Conservation (phyloP, 805 yeast genomes). For the Candida hungchunana region DNA sequence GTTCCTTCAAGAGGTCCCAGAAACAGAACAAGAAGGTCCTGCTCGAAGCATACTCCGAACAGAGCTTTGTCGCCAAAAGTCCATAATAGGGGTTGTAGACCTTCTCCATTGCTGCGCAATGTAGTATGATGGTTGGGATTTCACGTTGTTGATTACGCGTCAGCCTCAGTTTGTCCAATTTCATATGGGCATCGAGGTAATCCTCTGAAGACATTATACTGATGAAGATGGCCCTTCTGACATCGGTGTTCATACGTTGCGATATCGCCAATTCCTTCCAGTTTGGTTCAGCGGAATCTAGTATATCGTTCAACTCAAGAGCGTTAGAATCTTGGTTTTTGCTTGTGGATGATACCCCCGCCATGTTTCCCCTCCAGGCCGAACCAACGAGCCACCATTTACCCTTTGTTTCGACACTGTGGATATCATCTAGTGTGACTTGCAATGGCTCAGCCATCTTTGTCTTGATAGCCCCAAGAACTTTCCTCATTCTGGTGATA, state of each 20-base stretch:
- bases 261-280: slow-evolving; percentile 83
- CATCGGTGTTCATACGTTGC: slow-evolving; percentile 93
- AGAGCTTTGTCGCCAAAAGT: slow-evolving; percentile 67
- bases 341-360: slow-evolving; percentile 12
- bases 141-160: slow-evolving; percentile 81
- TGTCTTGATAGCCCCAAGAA: slow-evolving; percentile 47
- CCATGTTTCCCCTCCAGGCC: slow-evolving; percentile 80
- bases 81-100: slow-evolving; percentile 89
- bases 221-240: slow-evolving; percentile 89
- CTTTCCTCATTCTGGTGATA: slow-evolving; percentile 57
- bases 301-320: slow-evolving; percentile 17
- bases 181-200: slow-evolving; percentile 79
- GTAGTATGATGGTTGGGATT: slow-evolving; percentile 78
- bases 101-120: slow-evolving; percentile 81
- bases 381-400: slow-evolving; percentile 99
- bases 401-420: slow-evolving; percentile 71
- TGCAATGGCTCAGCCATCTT: slow-evolving; percentile 70
- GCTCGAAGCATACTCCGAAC: slow-evolving; percentile 68
- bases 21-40: slow-evolving; percentile 84
- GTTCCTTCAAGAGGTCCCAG: slow-evolving; percentile 79
- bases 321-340: slow-evolving; percentile 20
- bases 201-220: slow-evolving; percentile 95
- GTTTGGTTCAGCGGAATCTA: slow-evolving; percentile 48
- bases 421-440: slow-evolving; percentile 80
- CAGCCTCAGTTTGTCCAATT: slow-evolving; percentile 73